phyloP scores from a whole-genome alignment of 1,284 basidiomycete species.

The Puccinia triticina region DNA sequence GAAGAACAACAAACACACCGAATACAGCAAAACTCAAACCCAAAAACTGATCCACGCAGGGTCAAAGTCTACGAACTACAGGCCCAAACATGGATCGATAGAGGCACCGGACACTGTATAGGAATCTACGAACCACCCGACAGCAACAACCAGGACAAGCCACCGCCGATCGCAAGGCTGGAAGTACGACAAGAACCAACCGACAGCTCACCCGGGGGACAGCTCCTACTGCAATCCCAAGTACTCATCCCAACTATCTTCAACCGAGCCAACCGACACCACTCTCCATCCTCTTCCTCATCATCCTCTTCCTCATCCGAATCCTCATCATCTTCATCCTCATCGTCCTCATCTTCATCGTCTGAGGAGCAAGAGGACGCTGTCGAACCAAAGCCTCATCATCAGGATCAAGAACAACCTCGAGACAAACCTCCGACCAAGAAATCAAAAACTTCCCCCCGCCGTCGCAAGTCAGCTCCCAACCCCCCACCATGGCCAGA shows the following conservation, averaged over 20 bases:
- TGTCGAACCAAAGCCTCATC: not conserved
- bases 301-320: constrained; percentile 41
- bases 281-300: constrained; percentile 39
- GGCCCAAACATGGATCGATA: constrained; percentile 84
- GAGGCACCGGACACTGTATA: constrained; percentile 89
- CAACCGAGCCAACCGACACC: not conserved
- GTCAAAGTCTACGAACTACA: constrained; percentile 85
- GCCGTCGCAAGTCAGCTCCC: constrained; percentile 23
- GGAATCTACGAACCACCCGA: constrained; percentile 66
- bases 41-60: constrained; percentile 52
- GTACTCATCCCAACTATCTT: constrained; percentile 31
- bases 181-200: constrained; percentile 47
- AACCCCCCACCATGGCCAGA: constrained; percentile 43
- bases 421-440: not conserved
- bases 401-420: constrained; percentile 15
- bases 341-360: constrained; percentile 27
- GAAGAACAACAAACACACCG: not conserved
- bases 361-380: constrained; percentile 31
- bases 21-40: not conserved
- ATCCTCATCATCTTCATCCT: constrained; percentile 19
- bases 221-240: constrained; percentile 45
- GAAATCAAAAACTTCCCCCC: constrained; percentile 3
- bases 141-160: constrained; percentile 21
- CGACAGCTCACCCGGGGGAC: constrained; percentile 23
- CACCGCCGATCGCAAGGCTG: constrained; percentile 22